Evolutionary conservation across 1,284 basidiomycete species (phyloP).

Genomic region (Somion occarium): DNA sequence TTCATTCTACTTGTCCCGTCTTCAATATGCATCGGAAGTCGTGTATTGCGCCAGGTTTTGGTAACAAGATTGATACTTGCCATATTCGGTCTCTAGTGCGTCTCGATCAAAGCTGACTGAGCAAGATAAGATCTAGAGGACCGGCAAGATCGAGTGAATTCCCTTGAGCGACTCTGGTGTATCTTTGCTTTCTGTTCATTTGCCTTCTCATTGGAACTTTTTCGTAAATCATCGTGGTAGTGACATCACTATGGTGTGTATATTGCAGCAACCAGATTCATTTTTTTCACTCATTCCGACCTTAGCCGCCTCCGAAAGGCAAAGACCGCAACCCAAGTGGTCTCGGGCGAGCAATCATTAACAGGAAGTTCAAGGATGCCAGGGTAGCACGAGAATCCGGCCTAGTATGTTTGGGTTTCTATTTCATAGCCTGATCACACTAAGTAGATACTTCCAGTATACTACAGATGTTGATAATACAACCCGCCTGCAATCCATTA

Average conservation of each 20-base stretch:
- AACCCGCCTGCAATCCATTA: constrained; percentile 84
- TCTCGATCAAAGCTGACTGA: neutral
- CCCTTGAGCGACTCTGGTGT: neutral
- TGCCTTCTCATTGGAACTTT: too few species aligned
- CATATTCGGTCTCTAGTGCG: neutral
- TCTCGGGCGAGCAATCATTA: constrained; percentile 88
- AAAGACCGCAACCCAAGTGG: constrained; percentile 68
- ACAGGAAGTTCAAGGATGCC: constrained; percentile 82
- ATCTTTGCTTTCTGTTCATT: neutral
- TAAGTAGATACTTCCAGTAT: constrained; percentile 70
- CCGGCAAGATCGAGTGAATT: neutral
- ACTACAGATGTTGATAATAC: constrained; percentile 70
- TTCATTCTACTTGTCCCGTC: too few species aligned
- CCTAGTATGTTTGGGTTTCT: constrained; percentile 54
- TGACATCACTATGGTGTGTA: too few species aligned
- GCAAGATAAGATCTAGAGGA: neutral
- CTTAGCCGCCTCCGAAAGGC: constrained; percentile 41
- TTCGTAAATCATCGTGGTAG: neutral
- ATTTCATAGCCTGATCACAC: neutral
- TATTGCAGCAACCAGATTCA: neutral
- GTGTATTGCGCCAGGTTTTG: too few species aligned
- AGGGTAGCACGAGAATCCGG: constrained; percentile 67
- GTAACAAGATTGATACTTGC: too few species aligned
- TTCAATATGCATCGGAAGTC: too few species aligned
- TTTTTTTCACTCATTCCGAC: neutral